These are phyloP conservation scores for Pseudonitzschia multiseries DNA, from an alignment of 108 stramenopile species.

Conservation along the genomic window DNA sequence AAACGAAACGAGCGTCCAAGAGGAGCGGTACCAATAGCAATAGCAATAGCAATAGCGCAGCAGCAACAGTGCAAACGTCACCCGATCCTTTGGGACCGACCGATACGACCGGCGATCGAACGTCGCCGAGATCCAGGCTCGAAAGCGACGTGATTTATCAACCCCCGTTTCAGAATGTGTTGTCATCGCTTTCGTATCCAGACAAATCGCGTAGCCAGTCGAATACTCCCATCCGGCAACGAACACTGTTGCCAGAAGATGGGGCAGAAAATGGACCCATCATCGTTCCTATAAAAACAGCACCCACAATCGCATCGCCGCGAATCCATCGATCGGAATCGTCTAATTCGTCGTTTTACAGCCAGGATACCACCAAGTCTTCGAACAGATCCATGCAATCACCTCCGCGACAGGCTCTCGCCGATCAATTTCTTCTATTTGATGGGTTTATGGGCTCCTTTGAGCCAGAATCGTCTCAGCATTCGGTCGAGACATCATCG, in stretches of 20 bases:
- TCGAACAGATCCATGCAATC: background rate
- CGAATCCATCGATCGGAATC: background rate
- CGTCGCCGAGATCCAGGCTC: background rate
- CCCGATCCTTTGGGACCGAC: background rate
- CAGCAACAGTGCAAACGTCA: background rate
- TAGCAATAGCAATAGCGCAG: background rate
- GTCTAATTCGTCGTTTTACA: background rate
- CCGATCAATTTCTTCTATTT: constrained; percentile 15
- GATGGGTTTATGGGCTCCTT: constrained; percentile 1
- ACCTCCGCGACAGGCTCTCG: background rate
- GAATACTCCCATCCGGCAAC: constrained; percentile 4
- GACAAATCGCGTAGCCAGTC: background rate
- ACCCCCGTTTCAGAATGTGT: background rate
- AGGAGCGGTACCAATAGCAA: background rate
- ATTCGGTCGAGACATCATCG: background rate
- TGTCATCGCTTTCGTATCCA: background rate
- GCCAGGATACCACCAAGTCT: constrained; percentile 5
- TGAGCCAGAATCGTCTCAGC: constrained; percentile 4
- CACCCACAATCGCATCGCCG: background rate
- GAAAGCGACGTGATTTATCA: background rate
- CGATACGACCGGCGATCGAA: background rate
- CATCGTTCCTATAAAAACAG: background rate
- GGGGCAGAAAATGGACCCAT: background rate
- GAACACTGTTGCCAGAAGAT: constrained; percentile 1
- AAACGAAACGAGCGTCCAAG: background rate